phyloP scores from a whole-genome alignment of 495 filamentous ascomycete genomes.

The Neurospora sublineolata region DNA sequence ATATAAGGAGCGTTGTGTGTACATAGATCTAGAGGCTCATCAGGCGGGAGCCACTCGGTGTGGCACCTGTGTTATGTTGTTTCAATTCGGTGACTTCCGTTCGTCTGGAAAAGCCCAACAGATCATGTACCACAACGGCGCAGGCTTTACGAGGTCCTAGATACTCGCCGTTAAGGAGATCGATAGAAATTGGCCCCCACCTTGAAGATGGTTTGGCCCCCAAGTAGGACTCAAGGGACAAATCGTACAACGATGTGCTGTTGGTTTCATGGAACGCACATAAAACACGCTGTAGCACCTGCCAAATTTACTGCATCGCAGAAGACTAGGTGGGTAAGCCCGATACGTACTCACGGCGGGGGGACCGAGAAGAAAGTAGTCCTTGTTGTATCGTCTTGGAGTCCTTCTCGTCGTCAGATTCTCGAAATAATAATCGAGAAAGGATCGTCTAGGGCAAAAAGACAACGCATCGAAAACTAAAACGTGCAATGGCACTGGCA shows the following conservation, averaged over 20 bases:
- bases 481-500: background rate
- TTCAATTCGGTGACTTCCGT: background rate
- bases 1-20: background rate
- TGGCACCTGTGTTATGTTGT: background rate
- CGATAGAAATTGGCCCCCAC: background rate
- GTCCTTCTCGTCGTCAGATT: background rate
- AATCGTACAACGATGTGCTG: background rate
- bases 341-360: background rate
- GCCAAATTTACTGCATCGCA: background rate
- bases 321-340: background rate
- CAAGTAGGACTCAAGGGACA: background rate
- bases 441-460: background rate
- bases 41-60: background rate
- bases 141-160: background rate
- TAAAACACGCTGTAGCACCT: background rate
- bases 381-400: background rate
- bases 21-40: background rate
- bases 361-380: background rate
- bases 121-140: background rate
- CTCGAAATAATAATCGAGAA: background rate
- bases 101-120: background rate
- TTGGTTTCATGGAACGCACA: background rate
- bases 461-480: background rate
- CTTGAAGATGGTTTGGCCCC: background rate
- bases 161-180: background rate